Base-by-base conservation (phyloP, 768 basidiomycete genomes). In the Clathrus columnatus region DNA sequence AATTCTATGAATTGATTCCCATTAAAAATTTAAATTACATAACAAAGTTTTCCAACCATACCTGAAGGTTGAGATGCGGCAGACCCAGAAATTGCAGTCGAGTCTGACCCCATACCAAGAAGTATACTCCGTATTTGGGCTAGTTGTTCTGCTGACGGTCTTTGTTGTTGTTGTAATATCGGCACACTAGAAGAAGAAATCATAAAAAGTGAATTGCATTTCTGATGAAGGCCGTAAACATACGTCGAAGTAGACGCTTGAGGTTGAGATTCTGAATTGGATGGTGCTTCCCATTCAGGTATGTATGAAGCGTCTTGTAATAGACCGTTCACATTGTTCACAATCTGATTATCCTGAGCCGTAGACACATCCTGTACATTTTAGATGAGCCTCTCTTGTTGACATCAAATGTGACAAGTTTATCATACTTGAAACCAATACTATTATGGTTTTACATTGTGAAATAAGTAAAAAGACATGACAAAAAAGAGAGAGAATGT, bases 361-460 rank as follows among this genome's bases (percentile, higher is more conserved):
- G 79, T 64, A 10, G 83, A 82, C 20, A 78, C 82, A 63, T 91
- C 86, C 85, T 91, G 54, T 6, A 30, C 24, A 36, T 54, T 51
- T 32, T 43, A n/a, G 41, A 14, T 56, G 16, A 45, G 42, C 57
- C n/a, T n/a, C n/a, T n/a, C n/a, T n/a, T n/a, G 43, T 52, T 27
- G 26, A 14, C 27, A 26, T 20, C 20, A 16, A 36, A 14, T 11
- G n/a, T 5, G 17, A 3, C 20, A 6, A 46, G 11, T 24, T 17
- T 43, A n/a, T 2, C 23, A 63, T 68, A 87, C 87, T 84, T 91
- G 89, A 80, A 91, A 74, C 88, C 88, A 91, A 63, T 89, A 91
- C 89, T 91, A 61, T 4, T 26, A 18, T 47, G 17, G 49, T 42
- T 36, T 56, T 11, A 36, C 46, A 41, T 50, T 63, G 21, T 59